Evolutionary conservation across 2,329 filamentous ascomycete genomes (phyloP).

Genomic region (Ampelomyces quisqualis): DNA sequence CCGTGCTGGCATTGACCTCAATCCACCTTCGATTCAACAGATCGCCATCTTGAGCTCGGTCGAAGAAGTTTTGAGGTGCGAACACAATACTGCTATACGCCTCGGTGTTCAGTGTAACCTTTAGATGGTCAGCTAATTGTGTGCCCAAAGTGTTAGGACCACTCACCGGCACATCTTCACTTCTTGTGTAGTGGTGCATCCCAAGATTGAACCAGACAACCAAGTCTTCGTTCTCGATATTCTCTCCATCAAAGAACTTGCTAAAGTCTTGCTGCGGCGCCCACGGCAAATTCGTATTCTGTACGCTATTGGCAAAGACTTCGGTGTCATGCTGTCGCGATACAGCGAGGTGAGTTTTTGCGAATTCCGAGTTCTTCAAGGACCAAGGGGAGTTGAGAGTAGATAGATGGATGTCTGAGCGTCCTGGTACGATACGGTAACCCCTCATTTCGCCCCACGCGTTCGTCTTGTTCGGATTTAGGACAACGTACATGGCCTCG

Average conservation of each 20-base stretch:
- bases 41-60: conserved; percentile 23
- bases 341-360: conserved; percentile 45
- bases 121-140: not conserved
- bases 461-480: conserved; percentile 55
- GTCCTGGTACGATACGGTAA: conserved; percentile 48
- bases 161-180: conserved; percentile 21
- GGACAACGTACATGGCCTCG: conserved; percentile 51
- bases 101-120: conserved; percentile 22
- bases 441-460: conserved; percentile 55
- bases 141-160: not conserved
- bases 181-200: conserved; percentile 43
- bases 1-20: conserved; percentile 13
- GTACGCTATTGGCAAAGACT: conserved; percentile 39
- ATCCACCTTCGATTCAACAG: conserved; percentile 23
- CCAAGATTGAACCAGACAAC: conserved; percentile 56
- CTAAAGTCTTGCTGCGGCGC: conserved; percentile 53
- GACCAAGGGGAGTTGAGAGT: conserved; percentile 42
- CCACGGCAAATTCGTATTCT: conserved; percentile 41
- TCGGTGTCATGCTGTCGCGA: conserved; percentile 52
- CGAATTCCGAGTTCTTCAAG: conserved; percentile 38
- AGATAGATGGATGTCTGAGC: conserved; percentile 37
- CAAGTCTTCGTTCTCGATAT: conserved; percentile 43
- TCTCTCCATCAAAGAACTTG: conserved; percentile 53
- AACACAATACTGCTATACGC: conserved; percentile 24
- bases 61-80: conserved; percentile 27